These are phyloP conservation scores for Sphagnum fallax DNA, from an alignment of 228 moss, liverwort and hornwort species.

Conservation along the genomic window DNA sequence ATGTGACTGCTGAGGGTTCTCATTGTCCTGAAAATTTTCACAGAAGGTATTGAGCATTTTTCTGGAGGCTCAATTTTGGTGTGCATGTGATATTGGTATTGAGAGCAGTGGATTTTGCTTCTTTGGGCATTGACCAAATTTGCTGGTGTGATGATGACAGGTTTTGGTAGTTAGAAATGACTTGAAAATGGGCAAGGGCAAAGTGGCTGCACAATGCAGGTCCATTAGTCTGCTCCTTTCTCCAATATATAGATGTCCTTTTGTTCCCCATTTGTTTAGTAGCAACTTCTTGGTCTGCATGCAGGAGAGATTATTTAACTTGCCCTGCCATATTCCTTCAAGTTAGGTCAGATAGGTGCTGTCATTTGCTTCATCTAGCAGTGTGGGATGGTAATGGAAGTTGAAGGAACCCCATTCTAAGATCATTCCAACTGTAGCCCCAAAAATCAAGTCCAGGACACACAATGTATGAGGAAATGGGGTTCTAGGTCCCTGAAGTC, in stretches of 20 bases:
- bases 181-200: slow-evolving; percentile 97
- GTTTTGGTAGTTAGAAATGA: slow-evolving; percentile 87
- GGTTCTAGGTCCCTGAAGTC: not conserved
- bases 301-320: too few relatives aligned
- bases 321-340: too few relatives aligned
- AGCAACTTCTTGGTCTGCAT: too few relatives aligned
- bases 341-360: too few relatives aligned
- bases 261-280: too few relatives aligned
- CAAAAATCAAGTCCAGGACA: too few relatives aligned
- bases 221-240: slow-evolving; percentile 8
- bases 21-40: slow-evolving; percentile 4
- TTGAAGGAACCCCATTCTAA: too few relatives aligned
- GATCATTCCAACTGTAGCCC: too few relatives aligned
- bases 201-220: slow-evolving; percentile 97
- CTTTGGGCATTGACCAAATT: not conserved
- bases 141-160: slow-evolving; percentile 19
- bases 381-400: too few relatives aligned
- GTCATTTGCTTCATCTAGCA: too few relatives aligned
- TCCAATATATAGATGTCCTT: not conserved
- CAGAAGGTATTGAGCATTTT: not conserved
- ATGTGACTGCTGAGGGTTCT: slow-evolving; percentile 7
- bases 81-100: not conserved
- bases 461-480: too few relatives aligned
- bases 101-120: too few relatives aligned
- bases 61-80: not conserved